phyloP scores from a whole-genome alignment of 1,284 basidiomycete species.

The Thelephora terrestris region DNA sequence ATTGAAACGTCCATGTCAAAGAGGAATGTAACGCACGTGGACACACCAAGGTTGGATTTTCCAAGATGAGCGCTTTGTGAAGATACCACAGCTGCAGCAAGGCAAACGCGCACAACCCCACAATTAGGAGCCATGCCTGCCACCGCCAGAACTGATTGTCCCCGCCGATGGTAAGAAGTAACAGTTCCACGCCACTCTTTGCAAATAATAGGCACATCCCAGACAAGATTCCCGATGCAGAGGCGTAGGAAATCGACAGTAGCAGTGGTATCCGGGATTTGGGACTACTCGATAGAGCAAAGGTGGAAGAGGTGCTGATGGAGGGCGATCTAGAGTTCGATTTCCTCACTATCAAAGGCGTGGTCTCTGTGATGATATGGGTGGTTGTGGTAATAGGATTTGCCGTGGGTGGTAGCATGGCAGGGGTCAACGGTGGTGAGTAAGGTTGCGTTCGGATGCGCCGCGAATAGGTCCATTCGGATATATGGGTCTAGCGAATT shows the following conservation, averaged over 20 bases:
- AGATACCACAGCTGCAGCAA: slow-evolving; percentile 85
- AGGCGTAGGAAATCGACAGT: slow-evolving; percentile 82
- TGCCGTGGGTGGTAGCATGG: slow-evolving; percentile 19
- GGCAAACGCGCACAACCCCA: slow-evolving; percentile 62
- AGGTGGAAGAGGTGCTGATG: slow-evolving; percentile 15
- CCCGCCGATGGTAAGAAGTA: slow-evolving; percentile 72
- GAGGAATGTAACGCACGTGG: slow-evolving; percentile 48
- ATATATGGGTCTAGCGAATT: slow-evolving; percentile 40
- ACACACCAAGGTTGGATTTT: slow-evolving; percentile 84
- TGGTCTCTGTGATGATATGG: slow-evolving; percentile 35
- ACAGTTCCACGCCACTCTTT: slow-evolving; percentile 87
- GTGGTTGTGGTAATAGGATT: slow-evolving; percentile 21
- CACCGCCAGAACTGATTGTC: slow-evolving; percentile 84
- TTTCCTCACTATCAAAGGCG: slow-evolving; percentile 49
- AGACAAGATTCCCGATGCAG: slow-evolving; percentile 84
- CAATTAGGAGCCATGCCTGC: slow-evolving; percentile 74
- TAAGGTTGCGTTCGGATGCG: slow-evolving; percentile 21
- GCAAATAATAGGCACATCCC: slow-evolving; percentile 92
- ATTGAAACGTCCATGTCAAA: slow-evolving; percentile 3
- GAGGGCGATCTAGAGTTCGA: slow-evolving; percentile 13
- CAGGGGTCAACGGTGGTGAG: slow-evolving; percentile 24
- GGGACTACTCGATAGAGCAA: slow-evolving; percentile 16
- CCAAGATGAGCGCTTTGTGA: slow-evolving; percentile 80
- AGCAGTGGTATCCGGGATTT: slow-evolving; percentile 47
- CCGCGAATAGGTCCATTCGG: slow-evolving; percentile 37